phyloP scores from a whole-genome alignment of 129 eudicot species.

The Escallonia herrerae region DNA sequence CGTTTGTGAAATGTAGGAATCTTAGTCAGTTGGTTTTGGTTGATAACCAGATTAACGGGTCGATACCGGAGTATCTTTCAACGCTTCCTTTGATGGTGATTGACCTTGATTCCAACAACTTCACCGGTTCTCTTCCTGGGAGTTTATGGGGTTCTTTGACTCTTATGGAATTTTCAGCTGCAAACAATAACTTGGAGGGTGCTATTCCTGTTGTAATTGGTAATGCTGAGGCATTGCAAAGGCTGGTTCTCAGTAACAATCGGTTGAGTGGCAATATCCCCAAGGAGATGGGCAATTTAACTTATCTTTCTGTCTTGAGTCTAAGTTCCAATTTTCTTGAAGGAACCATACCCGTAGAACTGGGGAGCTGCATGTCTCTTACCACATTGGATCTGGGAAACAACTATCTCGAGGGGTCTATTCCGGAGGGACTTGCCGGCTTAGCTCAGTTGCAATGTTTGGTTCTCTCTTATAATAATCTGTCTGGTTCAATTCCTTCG shows the following conservation, averaged over 20 bases:
- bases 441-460: conserved; percentile 60
- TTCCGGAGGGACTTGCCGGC: conserved; percentile 42
- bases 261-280: conserved; percentile 43
- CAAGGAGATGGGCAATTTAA: conserved; percentile 41
- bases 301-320: conserved; percentile 49
- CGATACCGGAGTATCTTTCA: conserved; percentile 51
- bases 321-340: conserved; percentile 47
- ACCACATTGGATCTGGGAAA: conserved; percentile 63
- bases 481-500: conserved; percentile 61
- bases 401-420: conserved; percentile 47
- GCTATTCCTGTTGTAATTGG: conserved; percentile 40
- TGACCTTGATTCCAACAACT: conserved; percentile 64
- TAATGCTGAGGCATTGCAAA: conserved; percentile 28
- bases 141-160: conserved; percentile 43
- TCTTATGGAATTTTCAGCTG: conserved; percentile 70
- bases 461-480: conserved; percentile 54
- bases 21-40: conserved; percentile 45
- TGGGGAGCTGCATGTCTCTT: conserved; percentile 47
- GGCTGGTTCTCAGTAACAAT: conserved; percentile 52
- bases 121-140: conserved; percentile 49
- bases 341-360: conserved; percentile 49
- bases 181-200: conserved; percentile 55
- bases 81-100: conserved; percentile 56
- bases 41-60: conserved; percentile 47
- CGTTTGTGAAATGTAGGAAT: conserved; percentile 51